Evolutionary conservation across 139 green algal genomes (phyloP).

Genomic region (Gonium pectorale): DNA sequence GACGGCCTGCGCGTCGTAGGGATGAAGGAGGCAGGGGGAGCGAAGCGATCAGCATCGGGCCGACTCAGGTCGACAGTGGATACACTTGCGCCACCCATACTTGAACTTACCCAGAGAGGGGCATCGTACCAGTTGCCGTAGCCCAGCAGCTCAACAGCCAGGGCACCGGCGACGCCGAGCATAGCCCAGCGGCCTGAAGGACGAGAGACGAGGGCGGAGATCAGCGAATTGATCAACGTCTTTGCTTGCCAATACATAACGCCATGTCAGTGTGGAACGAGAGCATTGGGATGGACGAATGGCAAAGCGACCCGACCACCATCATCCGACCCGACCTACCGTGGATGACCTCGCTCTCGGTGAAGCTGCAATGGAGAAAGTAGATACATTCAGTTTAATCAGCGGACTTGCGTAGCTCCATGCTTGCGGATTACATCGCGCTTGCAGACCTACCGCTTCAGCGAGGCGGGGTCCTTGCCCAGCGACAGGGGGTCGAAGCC

Average conservation of each 20-base stretch:
- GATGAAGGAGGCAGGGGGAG: background rate
- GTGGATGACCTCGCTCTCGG: constrained; percentile 75
- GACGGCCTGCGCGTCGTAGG: constrained; percentile 65
- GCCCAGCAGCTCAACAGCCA: constrained; percentile 80
- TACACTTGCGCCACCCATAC: background rate
- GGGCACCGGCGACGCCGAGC: constrained; percentile 72
- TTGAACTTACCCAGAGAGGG: constrained; percentile 73
- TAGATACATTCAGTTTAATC: no score
- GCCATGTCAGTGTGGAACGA: no score
- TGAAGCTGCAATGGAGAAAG: constrained; percentile 58
- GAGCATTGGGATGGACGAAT: no score
- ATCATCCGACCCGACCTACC: constrained; percentile 1
- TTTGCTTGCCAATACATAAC: background rate
- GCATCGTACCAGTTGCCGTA: constrained; percentile 84
- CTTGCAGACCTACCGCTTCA: constrained; percentile 40
- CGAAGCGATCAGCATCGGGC: no score
- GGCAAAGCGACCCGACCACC: no score
- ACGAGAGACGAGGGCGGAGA: background rate
- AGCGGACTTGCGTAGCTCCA: no score
- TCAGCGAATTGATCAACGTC: background rate
- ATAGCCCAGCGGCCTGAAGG: constrained; percentile 76
- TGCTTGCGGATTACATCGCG: no score
- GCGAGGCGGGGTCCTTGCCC: constrained; percentile 58
- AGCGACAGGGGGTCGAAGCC: constrained; percentile 89
- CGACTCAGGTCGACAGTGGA: no score